phyloP scores from a whole-genome alignment of 495 filamentous ascomycete genomes.

The Penicillium desertorum region DNA sequence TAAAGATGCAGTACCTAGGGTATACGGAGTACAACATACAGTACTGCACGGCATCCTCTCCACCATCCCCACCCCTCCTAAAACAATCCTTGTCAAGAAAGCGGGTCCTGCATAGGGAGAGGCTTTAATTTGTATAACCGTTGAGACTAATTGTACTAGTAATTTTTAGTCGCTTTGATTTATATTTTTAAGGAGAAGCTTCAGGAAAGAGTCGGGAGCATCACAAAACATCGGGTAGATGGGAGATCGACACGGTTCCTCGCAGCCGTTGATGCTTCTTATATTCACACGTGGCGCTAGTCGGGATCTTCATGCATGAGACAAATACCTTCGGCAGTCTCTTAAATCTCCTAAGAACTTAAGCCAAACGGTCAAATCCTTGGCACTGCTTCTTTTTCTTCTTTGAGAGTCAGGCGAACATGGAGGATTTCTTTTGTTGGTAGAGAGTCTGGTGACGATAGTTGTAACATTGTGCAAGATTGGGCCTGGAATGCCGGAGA shows the following conservation, averaged over 20 bases:
- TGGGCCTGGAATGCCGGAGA: constrained; percentile 13
- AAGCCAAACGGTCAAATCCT: not conserved
- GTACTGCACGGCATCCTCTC: constrained; percentile 22
- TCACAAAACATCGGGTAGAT: constrained; percentile 34
- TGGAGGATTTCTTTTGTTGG: constrained; percentile 1
- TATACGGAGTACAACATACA: constrained; percentile 1
- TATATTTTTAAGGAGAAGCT: not conserved
- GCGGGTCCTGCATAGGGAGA: constrained; percentile 29
- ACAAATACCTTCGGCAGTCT: constrained; percentile 16
- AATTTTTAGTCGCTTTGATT: not conserved
- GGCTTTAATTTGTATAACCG: constrained; percentile 23
- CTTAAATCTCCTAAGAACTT: constrained; percentile 9
- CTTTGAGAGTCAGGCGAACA: constrained; percentile 16
- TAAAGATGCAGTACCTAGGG: constrained; percentile 14
- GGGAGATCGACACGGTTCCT: constrained; percentile 49
- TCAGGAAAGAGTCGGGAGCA: not conserved
- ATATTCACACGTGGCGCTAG: constrained; percentile 46
- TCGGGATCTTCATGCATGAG: constrained; percentile 46
- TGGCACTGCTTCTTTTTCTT: not conserved
- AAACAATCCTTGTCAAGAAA: constrained; percentile 20
- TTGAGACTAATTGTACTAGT: constrained; percentile 7
- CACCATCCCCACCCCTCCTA: constrained; percentile 11
- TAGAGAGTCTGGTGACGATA: constrained; percentile 19
- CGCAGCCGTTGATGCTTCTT: constrained; percentile 47
- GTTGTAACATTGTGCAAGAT: constrained; percentile 14